A percentile compares a stretch with the other conserved stretches of the same genome.
These are phyloP conservation scores for Yamadazyma nakazawae DNA, from an alignment of 805 yeast genomes.

Conservation along the genomic window DNA sequence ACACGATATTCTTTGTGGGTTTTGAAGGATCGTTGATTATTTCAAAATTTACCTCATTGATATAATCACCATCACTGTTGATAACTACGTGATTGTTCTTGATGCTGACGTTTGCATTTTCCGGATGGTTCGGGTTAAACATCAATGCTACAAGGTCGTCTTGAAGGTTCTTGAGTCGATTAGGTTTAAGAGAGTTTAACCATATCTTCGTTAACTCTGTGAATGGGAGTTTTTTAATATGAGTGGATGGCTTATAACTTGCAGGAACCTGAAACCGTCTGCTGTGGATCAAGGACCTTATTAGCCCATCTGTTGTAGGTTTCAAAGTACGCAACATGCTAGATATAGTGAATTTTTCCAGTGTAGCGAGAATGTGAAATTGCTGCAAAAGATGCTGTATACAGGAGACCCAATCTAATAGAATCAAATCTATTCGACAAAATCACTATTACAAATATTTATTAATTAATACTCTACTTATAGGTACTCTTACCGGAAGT, in stretches of 20 bases:
- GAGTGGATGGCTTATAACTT: slow-evolving; percentile 14
- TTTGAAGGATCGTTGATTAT: slow-evolving; percentile 22
- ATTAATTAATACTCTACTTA: too few species aligned
- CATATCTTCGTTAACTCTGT: slow-evolving; percentile 15
- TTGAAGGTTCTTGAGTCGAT: slow-evolving; percentile 30
- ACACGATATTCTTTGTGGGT: slow-evolving; percentile 42
- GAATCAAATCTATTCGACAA: too few species aligned
- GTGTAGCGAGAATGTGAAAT: not conserved
- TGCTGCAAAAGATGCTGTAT: not conserved
- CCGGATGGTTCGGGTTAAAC: slow-evolving; percentile 17
- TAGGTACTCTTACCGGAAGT: slow-evolving; percentile 12
- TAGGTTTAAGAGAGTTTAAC: slow-evolving; percentile 21
- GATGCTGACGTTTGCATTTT: slow-evolving; percentile 22
- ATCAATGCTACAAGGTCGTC: slow-evolving; percentile 32
- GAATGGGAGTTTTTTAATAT: slow-evolving; percentile 16
- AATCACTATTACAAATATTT: not conserved
- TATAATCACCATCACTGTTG: slow-evolving; percentile 23
- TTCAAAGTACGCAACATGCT: not conserved
- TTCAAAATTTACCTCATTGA: slow-evolving; percentile 35
- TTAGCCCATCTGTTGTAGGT: not conserved
- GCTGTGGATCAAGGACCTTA: not conserved
- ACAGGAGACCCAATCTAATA: not conserved
- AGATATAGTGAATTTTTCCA: not conserved
- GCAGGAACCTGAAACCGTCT: slow-evolving; percentile 15
- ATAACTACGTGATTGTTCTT: slow-evolving; percentile 18